Evolutionary conservation across 495 filamentous ascomycete species (phyloP).

Genomic region (Aspergillus conjunctus): DNA sequence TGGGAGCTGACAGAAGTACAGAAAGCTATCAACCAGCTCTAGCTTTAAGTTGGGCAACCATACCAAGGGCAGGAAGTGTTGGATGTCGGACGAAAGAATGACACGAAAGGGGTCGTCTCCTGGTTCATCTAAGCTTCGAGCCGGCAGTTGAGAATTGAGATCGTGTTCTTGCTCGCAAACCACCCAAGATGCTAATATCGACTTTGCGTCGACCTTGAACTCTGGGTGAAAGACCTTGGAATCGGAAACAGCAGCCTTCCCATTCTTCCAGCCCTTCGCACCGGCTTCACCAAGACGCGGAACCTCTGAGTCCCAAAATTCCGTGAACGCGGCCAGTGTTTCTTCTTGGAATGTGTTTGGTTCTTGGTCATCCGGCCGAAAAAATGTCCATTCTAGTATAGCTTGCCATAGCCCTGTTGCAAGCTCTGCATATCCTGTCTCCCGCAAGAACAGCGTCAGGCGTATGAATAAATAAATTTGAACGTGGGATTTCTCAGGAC

Average conservation of each 20-base stretch:
- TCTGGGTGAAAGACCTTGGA: conserved; percentile 26
- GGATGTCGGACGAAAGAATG: conserved; percentile 76
- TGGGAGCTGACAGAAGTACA: conserved; percentile 73
- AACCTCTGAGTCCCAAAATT: conserved; percentile 88
- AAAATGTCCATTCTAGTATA: conserved; percentile 72
- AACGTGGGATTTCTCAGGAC: conserved; percentile 41
- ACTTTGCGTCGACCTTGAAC: conserved; percentile 27
- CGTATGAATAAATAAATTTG: conserved; percentile 75
- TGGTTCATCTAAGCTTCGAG: conserved; percentile 63
- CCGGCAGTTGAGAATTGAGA: conserved; percentile 57
- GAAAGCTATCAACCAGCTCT: conserved; percentile 64
- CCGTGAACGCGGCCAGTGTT: conserved; percentile 53
- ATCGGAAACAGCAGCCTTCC: conserved; percentile 16
- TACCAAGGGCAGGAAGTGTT: conserved; percentile 60
- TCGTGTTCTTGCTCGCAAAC: conserved; percentile 56
- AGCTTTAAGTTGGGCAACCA: conserved; percentile 34
- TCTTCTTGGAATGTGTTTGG: conserved; percentile 14
- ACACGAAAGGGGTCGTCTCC: conserved; percentile 79
- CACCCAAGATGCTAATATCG: conserved; percentile 61
- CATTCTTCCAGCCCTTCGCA: conserved; percentile 68
- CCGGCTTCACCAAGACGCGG: conserved; percentile 74
- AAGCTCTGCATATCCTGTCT: conserved; percentile 80
- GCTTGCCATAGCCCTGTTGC: conserved; percentile 83
- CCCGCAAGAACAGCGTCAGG: conserved; percentile 68
- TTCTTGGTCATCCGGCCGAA: conserved; percentile 43